Evolutionary conservation across 169 alveolate genomes (phyloP).

Genomic region (Plasmodium chabaudi): DNA sequence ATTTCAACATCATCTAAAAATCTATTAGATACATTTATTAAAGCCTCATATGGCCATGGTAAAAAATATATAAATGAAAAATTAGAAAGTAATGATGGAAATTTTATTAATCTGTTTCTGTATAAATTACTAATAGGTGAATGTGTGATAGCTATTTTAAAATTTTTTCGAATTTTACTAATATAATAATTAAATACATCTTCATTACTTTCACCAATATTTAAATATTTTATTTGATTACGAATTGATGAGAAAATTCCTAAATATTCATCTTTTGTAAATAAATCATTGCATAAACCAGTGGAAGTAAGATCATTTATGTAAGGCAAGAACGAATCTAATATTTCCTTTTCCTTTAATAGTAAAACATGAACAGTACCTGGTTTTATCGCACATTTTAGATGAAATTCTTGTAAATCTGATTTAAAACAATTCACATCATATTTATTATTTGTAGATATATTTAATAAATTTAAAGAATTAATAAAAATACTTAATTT

Average conservation of each 20-base stretch:
- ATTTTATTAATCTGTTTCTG: slow-evolving; percentile 63
- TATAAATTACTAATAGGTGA: slow-evolving; percentile 74
- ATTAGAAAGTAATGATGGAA: slow-evolving; percentile 78
- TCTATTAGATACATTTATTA: slow-evolving; percentile 93
- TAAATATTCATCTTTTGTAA: slow-evolving; percentile 93
- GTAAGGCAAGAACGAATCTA: slow-evolving; percentile 92
- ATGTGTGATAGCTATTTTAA: slow-evolving; percentile 80
- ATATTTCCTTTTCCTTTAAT: slow-evolving; percentile 95
- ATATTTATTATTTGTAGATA: slow-evolving; percentile 92
- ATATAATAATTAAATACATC: slow-evolving; percentile 86
- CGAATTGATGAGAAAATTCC: slow-evolving; percentile 90
- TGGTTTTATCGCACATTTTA: slow-evolving; percentile 94
- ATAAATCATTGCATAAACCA: slow-evolving; percentile 95
- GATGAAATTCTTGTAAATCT: slow-evolving; percentile 93
- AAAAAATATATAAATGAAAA: slow-evolving; percentile 96
- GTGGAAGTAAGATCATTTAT: slow-evolving; percentile 96
- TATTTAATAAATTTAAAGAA: slow-evolving; percentile 90
- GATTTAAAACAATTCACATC: slow-evolving; percentile 90
- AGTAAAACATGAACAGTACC: slow-evolving; percentile 93
- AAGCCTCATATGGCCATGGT: slow-evolving; percentile 98
- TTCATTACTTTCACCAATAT: slow-evolving; percentile 90
- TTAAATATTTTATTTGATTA: slow-evolving; percentile 82
- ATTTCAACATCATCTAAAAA: slow-evolving; percentile 91
- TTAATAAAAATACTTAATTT: slow-evolving; percentile 93
- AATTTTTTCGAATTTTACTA: slow-evolving; percentile 79